These are phyloP conservation scores for Aspergillus arachidicola DNA, from an alignment of 2,329 filamentous ascomycete species.

Conservation along the genomic window DNA sequence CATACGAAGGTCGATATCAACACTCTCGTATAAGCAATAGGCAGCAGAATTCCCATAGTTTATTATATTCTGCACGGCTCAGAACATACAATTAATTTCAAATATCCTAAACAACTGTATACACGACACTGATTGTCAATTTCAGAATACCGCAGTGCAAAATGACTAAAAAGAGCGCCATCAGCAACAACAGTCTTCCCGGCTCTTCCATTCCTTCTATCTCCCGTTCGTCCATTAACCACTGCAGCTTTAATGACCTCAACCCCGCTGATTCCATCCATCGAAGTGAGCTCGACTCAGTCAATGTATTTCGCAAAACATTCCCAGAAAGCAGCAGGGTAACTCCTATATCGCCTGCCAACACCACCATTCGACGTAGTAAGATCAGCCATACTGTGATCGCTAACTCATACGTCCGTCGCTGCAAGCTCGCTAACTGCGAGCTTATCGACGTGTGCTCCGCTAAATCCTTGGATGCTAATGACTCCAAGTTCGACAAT, in stretches of 20 bases:
- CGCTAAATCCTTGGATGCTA: slow-evolving; percentile 12
- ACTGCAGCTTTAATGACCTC: slow-evolving; percentile 18
- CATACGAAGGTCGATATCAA: background rate
- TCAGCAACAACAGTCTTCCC: background rate
- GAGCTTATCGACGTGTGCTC: slow-evolving; percentile 19
- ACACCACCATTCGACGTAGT: slow-evolving; percentile 19
- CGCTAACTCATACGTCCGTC: slow-evolving; percentile 15
- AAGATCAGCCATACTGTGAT: slow-evolving; percentile 21
- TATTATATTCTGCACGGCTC: too few species aligned
- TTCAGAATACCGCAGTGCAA: background rate
- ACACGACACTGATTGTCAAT: background rate
- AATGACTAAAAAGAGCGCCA: background rate
- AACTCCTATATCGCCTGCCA: background rate
- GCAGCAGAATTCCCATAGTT: background rate
- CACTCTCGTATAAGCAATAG: background rate
- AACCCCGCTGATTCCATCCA: slow-evolving; percentile 13
- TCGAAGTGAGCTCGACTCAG: slow-evolving; percentile 9
- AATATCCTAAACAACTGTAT: too few species aligned
- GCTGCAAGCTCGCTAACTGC: slow-evolving; percentile 18
- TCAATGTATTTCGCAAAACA: slow-evolving; percentile 4
- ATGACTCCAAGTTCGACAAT: slow-evolving; percentile 17
- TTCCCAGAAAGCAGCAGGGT: background rate
- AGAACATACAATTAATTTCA: background rate
- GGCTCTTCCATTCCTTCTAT: background rate
- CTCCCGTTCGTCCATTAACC: slow-evolving; percentile 12